Conservation (phyloP, 139 green algal genomes). For the Cymbomonas tetramitiformis region DNA sequence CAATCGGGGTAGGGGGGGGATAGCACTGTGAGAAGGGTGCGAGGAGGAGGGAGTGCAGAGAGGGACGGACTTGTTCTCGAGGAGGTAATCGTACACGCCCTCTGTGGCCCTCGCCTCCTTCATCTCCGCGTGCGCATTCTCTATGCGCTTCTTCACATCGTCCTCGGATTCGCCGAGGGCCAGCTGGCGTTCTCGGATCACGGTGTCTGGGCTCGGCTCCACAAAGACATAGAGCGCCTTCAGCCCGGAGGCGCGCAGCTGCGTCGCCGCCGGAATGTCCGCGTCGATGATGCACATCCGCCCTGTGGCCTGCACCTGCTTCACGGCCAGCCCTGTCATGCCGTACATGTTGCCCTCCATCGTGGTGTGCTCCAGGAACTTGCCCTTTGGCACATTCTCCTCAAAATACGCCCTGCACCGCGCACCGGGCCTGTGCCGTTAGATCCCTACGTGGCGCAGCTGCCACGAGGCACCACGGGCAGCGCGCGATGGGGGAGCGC, state of each 20-base stretch:
- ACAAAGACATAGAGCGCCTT: slow-evolving; percentile 3
- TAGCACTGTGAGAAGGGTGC: too few relatives aligned
- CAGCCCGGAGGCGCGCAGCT: not conserved
- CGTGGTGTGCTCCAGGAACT: slow-evolving; percentile 10
- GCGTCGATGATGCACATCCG: slow-evolving; percentile 14
- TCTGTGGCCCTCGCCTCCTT: not conserved
- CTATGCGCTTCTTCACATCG: not conserved
- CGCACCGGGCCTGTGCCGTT: too few relatives aligned
- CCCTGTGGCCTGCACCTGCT: not conserved
- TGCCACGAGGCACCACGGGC: too few relatives aligned
- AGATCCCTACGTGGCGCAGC: too few relatives aligned
- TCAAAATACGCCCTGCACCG: slow-evolving; percentile 1
- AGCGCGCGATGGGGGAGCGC: too few relatives aligned
- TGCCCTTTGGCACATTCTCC: not conserved
- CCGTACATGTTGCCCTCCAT: slow-evolving; percentile 11
- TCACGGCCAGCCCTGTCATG: not conserved
- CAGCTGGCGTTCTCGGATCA: too few relatives aligned
- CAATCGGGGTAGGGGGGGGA: too few relatives aligned
- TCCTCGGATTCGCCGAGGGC: not conserved
- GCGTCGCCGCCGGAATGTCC: not conserved
- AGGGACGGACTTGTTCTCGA: too few relatives aligned
- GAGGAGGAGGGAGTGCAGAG: too few relatives aligned
- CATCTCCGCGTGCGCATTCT: not conserved
- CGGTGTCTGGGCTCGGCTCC: not conserved
- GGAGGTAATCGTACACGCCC: not conserved